Percentiles rank a stretch among this genome's conserved stretches.
Conservation (phyloP, 164 flowering plant genomes). For the Vitis riparia region DNA sequence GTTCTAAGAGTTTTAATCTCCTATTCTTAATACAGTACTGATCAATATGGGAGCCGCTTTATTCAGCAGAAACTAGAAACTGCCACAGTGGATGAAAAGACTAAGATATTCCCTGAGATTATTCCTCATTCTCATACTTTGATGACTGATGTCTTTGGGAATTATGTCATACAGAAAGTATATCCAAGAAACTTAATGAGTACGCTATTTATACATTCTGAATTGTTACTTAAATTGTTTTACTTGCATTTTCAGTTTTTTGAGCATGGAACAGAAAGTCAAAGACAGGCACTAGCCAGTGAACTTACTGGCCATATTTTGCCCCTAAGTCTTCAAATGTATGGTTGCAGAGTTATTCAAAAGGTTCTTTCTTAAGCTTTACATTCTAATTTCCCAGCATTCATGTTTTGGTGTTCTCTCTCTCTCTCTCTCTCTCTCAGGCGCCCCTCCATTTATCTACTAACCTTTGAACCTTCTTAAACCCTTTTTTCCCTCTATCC, state of each 20-base stretch:
- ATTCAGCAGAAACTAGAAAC: slow-evolving; percentile 71
- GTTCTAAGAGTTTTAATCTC: slow-evolving; percentile 7
- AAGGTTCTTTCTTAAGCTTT: slow-evolving; percentile 52
- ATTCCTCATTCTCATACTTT: slow-evolving; percentile 54
- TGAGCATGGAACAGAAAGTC: slow-evolving; percentile 81
- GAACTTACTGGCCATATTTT: slow-evolving; percentile 84
- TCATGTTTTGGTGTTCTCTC: too few relatives aligned
- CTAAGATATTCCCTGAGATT: slow-evolving; percentile 49
- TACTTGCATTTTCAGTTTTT: slow-evolving; percentile 67
- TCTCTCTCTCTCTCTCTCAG: too few relatives aligned
- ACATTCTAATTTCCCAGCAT: slow-evolving; percentile 1
- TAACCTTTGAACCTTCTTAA: too few relatives aligned
- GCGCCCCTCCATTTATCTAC: too few relatives aligned
- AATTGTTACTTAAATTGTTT: slow-evolving; percentile 1
- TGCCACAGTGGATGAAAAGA: slow-evolving; percentile 50
- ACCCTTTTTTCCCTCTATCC: too few relatives aligned
- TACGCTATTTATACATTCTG: neutral
- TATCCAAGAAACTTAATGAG: neutral
- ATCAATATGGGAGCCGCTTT: slow-evolving; percentile 89
- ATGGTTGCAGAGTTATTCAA: slow-evolving; percentile 94
- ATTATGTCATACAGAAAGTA: slow-evolving; percentile 95
- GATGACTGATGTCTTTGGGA: slow-evolving; percentile 78
- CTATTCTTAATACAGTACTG: slow-evolving; percentile 48
- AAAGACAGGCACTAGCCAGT: slow-evolving; percentile 71
- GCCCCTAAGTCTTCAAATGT: slow-evolving; percentile 92